phyloP scores from a whole-genome alignment of 2,329 filamentous ascomycete genomes.

The Chrysosporium queenslandicum region DNA sequence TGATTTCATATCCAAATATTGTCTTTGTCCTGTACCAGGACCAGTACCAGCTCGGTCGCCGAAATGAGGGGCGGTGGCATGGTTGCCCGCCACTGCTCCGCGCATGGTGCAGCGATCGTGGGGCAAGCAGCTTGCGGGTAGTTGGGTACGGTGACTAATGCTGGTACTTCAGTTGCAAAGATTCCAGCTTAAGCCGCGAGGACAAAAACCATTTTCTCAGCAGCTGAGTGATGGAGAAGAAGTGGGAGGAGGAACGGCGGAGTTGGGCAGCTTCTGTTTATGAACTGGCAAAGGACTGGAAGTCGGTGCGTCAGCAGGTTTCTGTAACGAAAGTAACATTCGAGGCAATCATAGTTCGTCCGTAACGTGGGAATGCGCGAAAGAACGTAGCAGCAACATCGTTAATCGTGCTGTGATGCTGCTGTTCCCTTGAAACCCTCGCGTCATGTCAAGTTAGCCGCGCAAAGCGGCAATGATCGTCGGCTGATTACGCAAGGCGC shows the following conservation, averaged over 20 bases:
- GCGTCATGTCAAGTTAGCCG: neutral
- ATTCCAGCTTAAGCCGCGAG: neutral
- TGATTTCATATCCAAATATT: constrained; percentile 37
- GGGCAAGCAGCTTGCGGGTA: neutral
- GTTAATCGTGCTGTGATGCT: neutral
- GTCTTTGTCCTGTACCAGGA: constrained; percentile 15
- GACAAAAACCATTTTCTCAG: neutral
- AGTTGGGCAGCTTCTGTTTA: neutral
- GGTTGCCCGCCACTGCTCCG: constrained; percentile 1
- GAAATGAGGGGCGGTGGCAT: constrained; percentile 1
- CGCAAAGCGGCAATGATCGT: neutral
- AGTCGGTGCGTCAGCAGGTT: neutral
- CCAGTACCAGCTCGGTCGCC: constrained; percentile 9
- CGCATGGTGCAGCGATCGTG: neutral
- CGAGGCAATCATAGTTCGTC: neutral
- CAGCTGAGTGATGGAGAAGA: neutral
- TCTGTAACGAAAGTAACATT: neutral
- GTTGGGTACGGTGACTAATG: neutral
- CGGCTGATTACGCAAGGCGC: neutral
- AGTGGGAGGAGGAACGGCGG: neutral
- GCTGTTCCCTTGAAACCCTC: too few species aligned
- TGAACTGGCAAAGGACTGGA: neutral
- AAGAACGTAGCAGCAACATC: neutral
- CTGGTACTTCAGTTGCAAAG: neutral
- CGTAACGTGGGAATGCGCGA: neutral